Percentiles rank a stretch among this genome's conserved stretches.
phyloP scores from a whole-genome alignment of 2,329 filamentous ascomycete species.

The Paracorniculantispora psalliotae region DNA sequence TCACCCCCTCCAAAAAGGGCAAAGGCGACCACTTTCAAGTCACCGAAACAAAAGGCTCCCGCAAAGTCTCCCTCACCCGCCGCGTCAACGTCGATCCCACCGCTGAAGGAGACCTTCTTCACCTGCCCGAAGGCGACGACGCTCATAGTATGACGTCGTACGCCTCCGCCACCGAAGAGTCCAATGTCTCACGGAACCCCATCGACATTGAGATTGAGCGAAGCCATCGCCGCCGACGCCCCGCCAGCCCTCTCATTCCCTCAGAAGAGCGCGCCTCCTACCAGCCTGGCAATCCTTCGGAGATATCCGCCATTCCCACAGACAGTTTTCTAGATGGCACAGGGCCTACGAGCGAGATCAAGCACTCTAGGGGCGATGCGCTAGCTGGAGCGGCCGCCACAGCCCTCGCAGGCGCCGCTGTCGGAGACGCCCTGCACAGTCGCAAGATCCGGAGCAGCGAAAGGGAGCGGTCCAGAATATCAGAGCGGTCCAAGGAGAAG shows the following conservation, averaged over 20 bases:
- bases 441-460: conserved; percentile 40
- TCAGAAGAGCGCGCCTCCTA: conserved; percentile 49
- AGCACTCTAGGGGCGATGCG: conserved; percentile 36
- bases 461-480: conserved; percentile 37
- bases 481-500: conserved; percentile 41
- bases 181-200: conserved; percentile 69
- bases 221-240: conserved; percentile 50
- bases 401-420: conserved; percentile 15
- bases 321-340: conserved; percentile 60
- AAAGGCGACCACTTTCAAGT: conserved; percentile 78
- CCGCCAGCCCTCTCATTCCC: conserved; percentile 64
- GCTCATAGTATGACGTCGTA: conserved; percentile 66
- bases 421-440: conserved; percentile 28
- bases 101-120: conserved; percentile 38
- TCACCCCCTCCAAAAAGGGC: conserved; percentile 71
- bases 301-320: conserved; percentile 72
- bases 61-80: conserved; percentile 56
- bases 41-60: conserved; percentile 69
- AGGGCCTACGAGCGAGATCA: conserved; percentile 38
- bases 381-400: conserved; percentile 34
- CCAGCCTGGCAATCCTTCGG: conserved; percentile 64
- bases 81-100: conserved; percentile 49
- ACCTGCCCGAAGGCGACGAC: conserved; percentile 51
- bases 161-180: conserved; percentile 74
- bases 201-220: conserved; percentile 86